Evolutionary conservation across 1,284 basidiomycete genomes (phyloP).

Genomic region (Volvariella volvacea): DNA sequence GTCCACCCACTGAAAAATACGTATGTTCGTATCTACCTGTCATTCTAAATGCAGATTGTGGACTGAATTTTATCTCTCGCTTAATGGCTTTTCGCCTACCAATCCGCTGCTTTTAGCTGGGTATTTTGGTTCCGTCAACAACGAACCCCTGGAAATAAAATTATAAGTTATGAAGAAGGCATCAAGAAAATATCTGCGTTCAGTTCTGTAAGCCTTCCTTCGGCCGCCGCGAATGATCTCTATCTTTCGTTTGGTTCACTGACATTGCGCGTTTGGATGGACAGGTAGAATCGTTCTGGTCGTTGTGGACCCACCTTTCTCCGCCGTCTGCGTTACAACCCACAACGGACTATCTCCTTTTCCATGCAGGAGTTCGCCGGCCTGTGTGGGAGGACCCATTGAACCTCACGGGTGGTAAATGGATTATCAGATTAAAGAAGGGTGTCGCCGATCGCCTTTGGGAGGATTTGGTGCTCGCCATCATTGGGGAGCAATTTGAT

Average conservation of each 20-base stretch:
- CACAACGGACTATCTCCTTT: conserved; percentile 81
- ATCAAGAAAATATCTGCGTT: conserved; percentile 79
- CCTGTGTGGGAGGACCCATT: conserved; percentile 90
- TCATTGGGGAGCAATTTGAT: conserved; percentile 76
- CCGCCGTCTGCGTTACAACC: conserved; percentile 68
- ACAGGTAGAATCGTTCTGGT: conserved; percentile 81
- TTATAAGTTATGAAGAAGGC: conserved; percentile 78
- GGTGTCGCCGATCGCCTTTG: conserved; percentile 77
- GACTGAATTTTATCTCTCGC: conserved; percentile 15
- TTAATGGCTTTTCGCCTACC: too few species aligned
- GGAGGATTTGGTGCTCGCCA: conserved; percentile 75
- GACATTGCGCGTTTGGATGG: background rate
- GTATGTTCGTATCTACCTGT: conserved; percentile 58
- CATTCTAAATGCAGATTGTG: conserved; percentile 20
- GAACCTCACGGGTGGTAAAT: conserved; percentile 85
- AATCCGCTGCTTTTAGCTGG: conserved; percentile 46
- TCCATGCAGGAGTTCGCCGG: conserved; percentile 73
- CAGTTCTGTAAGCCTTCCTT: conserved; percentile 50
- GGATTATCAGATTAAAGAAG: conserved; percentile 83
- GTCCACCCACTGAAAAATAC: conserved; percentile 77
- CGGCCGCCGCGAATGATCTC: conserved; percentile 1
- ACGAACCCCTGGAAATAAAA: conserved; percentile 73
- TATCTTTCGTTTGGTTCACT: conserved; percentile 3
- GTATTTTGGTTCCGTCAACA: conserved; percentile 84
- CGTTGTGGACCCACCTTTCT: conserved; percentile 73